Percentiles rank a stretch among this genome's conserved stretches.
Evolutionary conservation across 345 rosid species (phyloP).

Genomic region (Salix koriyanagi): DNA sequence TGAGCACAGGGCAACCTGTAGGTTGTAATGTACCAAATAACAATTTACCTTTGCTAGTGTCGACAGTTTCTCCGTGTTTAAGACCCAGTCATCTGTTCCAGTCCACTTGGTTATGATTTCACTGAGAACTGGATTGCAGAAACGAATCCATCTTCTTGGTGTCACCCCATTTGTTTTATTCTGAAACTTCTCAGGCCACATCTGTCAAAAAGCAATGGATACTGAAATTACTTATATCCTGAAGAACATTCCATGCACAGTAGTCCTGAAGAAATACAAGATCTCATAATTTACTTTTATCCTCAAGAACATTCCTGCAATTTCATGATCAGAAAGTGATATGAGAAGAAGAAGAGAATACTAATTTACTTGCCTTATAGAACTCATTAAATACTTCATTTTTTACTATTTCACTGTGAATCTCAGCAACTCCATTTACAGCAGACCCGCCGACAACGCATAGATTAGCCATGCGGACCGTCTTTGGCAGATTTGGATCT

Average conservation of each 20-base stretch:
- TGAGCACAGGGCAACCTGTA: neutral
- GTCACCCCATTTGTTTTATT: slow-evolving; percentile 60
- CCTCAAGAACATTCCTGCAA: neutral
- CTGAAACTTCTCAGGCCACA: slow-evolving; percentile 56
- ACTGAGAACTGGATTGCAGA: slow-evolving; percentile 46
- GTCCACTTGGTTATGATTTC: slow-evolving; percentile 46
- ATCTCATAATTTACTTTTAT: neutral
- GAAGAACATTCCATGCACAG: neutral
- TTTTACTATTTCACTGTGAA: slow-evolving; percentile 74
- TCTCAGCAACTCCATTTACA: slow-evolving; percentile 80
- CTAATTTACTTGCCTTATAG: slow-evolving; percentile 35
- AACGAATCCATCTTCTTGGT: slow-evolving; percentile 52
- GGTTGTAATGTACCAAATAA: neutral
- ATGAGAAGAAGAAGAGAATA: neutral
- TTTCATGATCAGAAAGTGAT: neutral
- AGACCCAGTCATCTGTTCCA: slow-evolving; percentile 45
- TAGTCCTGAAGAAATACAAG: neutral
- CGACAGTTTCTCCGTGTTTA: slow-evolving; percentile 34
- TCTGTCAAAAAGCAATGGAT: slow-evolving; percentile 20
- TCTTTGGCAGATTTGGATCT: slow-evolving; percentile 34
- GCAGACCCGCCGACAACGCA: slow-evolving; percentile 63
- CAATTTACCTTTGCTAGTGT: slow-evolving; percentile 31
- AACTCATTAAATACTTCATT: slow-evolving; percentile 65
- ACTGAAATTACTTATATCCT: neutral
- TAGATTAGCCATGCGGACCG: slow-evolving; percentile 50